Evolutionary conservation across 169 alveolate genomes (phyloP).

Genomic region (Condylostoma magnum): DNA sequence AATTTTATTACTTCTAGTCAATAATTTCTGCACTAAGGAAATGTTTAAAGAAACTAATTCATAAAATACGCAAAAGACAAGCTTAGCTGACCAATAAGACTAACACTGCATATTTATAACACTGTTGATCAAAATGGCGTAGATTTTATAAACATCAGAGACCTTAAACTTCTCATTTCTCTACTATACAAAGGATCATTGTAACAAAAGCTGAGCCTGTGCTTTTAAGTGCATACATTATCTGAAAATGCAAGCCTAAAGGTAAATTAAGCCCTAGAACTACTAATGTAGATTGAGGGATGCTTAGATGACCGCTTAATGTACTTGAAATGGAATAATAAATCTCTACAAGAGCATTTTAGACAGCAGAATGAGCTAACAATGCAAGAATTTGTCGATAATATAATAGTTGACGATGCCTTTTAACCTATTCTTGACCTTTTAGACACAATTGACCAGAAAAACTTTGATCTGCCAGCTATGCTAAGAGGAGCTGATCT

Average conservation of each 20-base stretch:
- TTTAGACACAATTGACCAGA: not conserved
- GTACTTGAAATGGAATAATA: not conserved
- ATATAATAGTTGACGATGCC: not conserved
- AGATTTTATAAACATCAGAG: not conserved
- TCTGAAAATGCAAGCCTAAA: not conserved
- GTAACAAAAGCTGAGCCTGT: not conserved
- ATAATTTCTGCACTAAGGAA: not conserved
- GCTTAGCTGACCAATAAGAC: not conserved
- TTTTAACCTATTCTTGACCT: not conserved
- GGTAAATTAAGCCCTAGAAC: not conserved
- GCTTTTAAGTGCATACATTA: not conserved
- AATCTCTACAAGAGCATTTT: not conserved
- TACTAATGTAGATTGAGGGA: not conserved
- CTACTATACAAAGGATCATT: not conserved
- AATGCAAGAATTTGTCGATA: not conserved
- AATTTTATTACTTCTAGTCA: not conserved
- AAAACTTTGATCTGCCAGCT: not conserved
- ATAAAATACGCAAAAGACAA: not conserved
- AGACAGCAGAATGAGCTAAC: not conserved
- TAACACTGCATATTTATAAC: not conserved
- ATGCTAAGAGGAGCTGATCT: slow-evolving; percentile 11
- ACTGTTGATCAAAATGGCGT: not conserved
- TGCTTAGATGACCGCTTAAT: not conserved
- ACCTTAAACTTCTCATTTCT: not conserved
- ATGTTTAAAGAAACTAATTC: too few species aligned